phyloP scores from a whole-genome alignment of 192 early-diverging fungal genomes.

The Chytriomyces hyalinus region DNA sequence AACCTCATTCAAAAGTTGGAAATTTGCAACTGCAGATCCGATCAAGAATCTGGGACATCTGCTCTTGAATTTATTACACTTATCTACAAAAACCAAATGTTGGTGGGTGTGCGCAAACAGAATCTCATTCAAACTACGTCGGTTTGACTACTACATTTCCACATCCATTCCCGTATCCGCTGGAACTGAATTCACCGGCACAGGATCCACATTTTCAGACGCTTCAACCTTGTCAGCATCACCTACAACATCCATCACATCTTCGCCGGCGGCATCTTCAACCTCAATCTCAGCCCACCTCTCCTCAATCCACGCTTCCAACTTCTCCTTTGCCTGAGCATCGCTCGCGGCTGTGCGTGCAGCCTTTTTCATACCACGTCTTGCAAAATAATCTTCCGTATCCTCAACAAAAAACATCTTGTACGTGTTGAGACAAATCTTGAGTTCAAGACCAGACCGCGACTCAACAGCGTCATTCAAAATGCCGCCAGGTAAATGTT shows the following conservation, averaged over 20 bases:
- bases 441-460: constrained; percentile 86
- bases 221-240: not conserved
- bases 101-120: not conserved
- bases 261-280: constrained; percentile 4
- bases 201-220: too few species aligned
- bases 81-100: too few species aligned
- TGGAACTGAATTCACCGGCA: not conserved
- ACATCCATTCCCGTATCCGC: constrained; percentile 4
- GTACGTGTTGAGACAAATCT: constrained; percentile 97
- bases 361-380: constrained; percentile 3
- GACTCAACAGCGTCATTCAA: constrained; percentile 64
- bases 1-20: too few species aligned
- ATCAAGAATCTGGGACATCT: too few species aligned
- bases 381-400: constrained; percentile 87
- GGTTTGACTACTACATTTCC: constrained; percentile 8
- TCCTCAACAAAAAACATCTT: constrained; percentile 95
- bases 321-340: not conserved
- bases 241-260: not conserved
- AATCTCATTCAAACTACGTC: not conserved
- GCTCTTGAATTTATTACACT: too few species aligned
- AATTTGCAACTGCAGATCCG: too few species aligned
- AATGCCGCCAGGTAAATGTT: not conserved
- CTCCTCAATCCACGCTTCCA: constrained; percentile 20
- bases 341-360: not conserved
- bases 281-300: constrained; percentile 18